Conservation (phyloP, 129 eudicot genomes). For the Logfia minima region DNA sequence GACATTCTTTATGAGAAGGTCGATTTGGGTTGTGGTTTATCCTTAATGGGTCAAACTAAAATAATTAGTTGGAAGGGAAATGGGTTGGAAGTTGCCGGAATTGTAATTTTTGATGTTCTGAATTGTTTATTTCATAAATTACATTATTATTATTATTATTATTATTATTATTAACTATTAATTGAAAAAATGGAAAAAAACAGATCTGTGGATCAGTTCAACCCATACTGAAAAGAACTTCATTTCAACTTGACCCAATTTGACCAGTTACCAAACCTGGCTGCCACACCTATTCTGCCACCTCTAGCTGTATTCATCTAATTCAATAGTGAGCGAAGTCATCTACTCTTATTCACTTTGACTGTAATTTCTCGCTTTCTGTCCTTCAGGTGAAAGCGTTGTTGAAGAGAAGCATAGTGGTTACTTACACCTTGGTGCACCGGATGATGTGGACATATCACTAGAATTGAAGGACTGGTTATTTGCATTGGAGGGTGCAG, state of each 20-base stretch:
- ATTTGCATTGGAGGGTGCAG: constrained; percentile 89
- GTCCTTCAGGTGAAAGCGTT: constrained; percentile 48
- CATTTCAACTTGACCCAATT: background rate
- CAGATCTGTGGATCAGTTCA: background rate
- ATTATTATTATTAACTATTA: background rate
- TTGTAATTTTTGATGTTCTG: background rate
- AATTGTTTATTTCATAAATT: background rate
- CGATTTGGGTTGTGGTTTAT: background rate
- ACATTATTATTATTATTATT: too few species aligned
- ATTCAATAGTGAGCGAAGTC: constrained; percentile 5
- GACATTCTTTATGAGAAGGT: background rate
- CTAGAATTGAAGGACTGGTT: constrained; percentile 82
- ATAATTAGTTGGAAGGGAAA: background rate
- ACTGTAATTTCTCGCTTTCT: background rate
- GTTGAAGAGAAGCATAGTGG: constrained; percentile 45
- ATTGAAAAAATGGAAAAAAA: background rate
- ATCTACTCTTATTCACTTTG: constrained; percentile 2
- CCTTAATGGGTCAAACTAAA: background rate
- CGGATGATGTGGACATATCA: constrained; percentile 86
- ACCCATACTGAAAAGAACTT: background rate
- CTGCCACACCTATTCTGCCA: constrained; percentile 7
- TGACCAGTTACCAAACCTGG: constrained; percentile 3
- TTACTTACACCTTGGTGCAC: constrained; percentile 64
- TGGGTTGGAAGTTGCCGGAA: constrained; percentile 9
- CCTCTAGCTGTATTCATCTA: constrained; percentile 17